phyloP scores from a whole-genome alignment of 2,329 filamentous ascomycete genomes.

The Talaromyces amestolkiae region DNA sequence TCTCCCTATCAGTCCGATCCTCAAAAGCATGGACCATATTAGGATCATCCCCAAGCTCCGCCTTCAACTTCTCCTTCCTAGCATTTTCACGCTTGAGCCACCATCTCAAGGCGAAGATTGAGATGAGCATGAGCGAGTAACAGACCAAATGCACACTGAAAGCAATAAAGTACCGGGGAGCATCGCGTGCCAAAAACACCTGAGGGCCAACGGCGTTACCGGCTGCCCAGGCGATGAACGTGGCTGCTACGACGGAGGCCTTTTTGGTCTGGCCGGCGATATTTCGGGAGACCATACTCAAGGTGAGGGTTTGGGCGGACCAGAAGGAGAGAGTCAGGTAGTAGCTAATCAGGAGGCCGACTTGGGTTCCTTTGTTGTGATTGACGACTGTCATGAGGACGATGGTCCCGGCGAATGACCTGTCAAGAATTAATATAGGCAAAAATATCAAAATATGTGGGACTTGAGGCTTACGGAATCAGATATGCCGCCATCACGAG shows the following conservation, averaged over 20 bases:
- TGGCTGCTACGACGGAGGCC: slow-evolving; percentile 63
- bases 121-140: slow-evolving; percentile 59
- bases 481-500: slow-evolving; percentile 65
- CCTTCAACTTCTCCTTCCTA: slow-evolving; percentile 52
- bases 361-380: slow-evolving; percentile 56
- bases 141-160: slow-evolving; percentile 69
- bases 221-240: slow-evolving; percentile 67
- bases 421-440: slow-evolving; percentile 27
- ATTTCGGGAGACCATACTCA: slow-evolving; percentile 68
- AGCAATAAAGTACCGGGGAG: slow-evolving; percentile 66
- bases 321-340: slow-evolving; percentile 77
- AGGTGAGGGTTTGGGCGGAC: slow-evolving; percentile 66
- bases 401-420: slow-evolving; percentile 68
- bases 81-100: slow-evolving; percentile 59
- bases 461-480: slow-evolving; percentile 54
- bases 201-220: slow-evolving; percentile 68
- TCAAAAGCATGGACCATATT: slow-evolving; percentile 57
- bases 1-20: slow-evolving; percentile 63
- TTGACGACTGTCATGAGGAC: slow-evolving; percentile 68
- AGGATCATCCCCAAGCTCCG: slow-evolving; percentile 39
- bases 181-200: slow-evolving; percentile 61
- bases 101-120: slow-evolving; percentile 59
- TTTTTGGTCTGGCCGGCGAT: slow-evolving; percentile 74
- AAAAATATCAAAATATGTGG: background rate
- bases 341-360: slow-evolving; percentile 69